phyloP scores from a whole-genome alignment of 768 basidiomycete genomes.

The Rhodotorula diobovata region DNA sequence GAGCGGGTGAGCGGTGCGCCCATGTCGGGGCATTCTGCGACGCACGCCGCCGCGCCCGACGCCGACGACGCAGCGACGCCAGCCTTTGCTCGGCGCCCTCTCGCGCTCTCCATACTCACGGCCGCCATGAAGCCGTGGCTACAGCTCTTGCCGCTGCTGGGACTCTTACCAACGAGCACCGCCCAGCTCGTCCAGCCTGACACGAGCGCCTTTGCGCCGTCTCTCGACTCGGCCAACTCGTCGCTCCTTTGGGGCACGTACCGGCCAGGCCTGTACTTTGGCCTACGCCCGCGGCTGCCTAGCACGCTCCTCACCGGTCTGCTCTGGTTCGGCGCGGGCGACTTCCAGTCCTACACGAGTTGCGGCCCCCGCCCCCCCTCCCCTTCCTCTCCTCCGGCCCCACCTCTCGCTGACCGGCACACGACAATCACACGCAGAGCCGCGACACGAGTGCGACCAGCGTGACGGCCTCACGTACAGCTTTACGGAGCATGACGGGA shows the following conservation, averaged over 20 bases:
- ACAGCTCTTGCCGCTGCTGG: neutral
- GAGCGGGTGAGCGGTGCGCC: no score
- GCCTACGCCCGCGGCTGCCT: slow-evolving; percentile 74
- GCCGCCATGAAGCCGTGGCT: neutral
- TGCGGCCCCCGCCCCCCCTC: slow-evolving; percentile 41
- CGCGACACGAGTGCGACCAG: slow-evolving; percentile 85
- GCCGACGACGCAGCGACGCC: no score
- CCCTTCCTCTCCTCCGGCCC: neutral
- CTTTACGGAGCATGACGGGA: slow-evolving; percentile 80
- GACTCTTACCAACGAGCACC: neutral
- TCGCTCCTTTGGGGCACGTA: slow-evolving; percentile 67
- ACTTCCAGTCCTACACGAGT: slow-evolving; percentile 61
- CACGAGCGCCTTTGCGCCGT: neutral
- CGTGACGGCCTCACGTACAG: slow-evolving; percentile 76
- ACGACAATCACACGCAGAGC: slow-evolving; percentile 51
- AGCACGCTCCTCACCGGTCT: slow-evolving; percentile 88
- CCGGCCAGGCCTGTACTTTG: slow-evolving; percentile 92
- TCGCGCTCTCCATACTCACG: no score
- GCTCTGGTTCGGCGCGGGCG: slow-evolving; percentile 86
- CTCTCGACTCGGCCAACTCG: slow-evolving; percentile 2
- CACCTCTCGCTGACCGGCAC: slow-evolving; percentile 5
- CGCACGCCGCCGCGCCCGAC: no score
- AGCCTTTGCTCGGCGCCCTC: no score
- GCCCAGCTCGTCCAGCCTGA: neutral
- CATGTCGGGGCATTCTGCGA: no score